Evolutionary conservation across 2,329 filamentous ascomycete species (phyloP).

Genomic region (Tolypocladium amazonense): DNA sequence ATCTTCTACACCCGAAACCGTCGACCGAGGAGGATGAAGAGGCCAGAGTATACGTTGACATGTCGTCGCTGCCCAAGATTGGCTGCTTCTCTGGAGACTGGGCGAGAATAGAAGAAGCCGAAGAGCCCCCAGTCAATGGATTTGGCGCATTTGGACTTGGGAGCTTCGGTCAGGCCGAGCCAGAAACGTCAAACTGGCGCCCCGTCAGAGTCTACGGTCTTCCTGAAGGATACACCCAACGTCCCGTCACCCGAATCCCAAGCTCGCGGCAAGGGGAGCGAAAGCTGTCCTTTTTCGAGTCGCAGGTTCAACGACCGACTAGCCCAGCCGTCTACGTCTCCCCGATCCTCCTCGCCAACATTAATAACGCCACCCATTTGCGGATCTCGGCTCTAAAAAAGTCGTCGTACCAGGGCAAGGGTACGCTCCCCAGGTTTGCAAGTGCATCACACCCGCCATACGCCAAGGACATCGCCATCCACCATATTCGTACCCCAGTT

Average conservation of each 20-base stretch:
- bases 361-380: conserved; percentile 68
- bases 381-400: conserved; percentile 63
- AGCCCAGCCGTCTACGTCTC: conserved; percentile 64
- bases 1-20: conserved; percentile 78
- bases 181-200: conserved; percentile 59
- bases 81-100: conserved; percentile 97
- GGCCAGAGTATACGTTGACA: conserved; percentile 81
- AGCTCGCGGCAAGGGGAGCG: conserved; percentile 42
- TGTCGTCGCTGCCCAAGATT: conserved; percentile 73
- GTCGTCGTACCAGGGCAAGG: conserved; percentile 35
- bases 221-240: conserved; percentile 60
- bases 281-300: conserved; percentile 53
- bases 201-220: conserved; percentile 83
- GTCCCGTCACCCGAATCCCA: conserved; percentile 50
- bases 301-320: conserved; percentile 51
- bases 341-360: conserved; percentile 76
- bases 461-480: conserved; percentile 69
- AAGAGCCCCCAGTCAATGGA: conserved; percentile 60
- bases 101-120: conserved; percentile 72
- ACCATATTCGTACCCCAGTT: conserved; percentile 80
- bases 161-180: conserved; percentile 42
- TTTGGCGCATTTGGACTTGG: conserved; percentile 58
- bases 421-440: conserved; percentile 44
- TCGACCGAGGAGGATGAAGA: conserved; percentile 71
- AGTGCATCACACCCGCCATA: conserved; percentile 45